Percentiles rank a stretch among this genome's conserved stretches.
Evolutionary conservation across 2,329 filamentous ascomycete genomes (phyloP).

Genomic region (Xylaria sp.): DNA sequence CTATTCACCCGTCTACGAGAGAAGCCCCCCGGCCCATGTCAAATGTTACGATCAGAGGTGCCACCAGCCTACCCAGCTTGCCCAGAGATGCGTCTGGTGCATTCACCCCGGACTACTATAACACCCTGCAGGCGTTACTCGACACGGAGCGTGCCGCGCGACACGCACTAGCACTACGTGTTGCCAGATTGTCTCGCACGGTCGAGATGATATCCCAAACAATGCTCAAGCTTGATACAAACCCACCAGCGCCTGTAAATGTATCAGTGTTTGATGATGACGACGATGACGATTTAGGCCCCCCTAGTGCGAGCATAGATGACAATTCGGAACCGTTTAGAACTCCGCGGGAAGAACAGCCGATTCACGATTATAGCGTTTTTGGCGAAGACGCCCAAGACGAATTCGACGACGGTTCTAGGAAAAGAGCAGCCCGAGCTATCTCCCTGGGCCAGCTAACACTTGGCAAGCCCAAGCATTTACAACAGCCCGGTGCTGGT

Average conservation of each 20-base stretch:
- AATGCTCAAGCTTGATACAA: slow-evolving; percentile 49
- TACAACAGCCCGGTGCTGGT: slow-evolving; percentile 36
- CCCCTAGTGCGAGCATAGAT: slow-evolving; percentile 43
- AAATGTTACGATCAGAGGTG: slow-evolving; percentile 60
- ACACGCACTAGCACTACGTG: slow-evolving; percentile 65
- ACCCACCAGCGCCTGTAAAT: slow-evolving; percentile 48
- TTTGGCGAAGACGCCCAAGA: slow-evolving; percentile 56
- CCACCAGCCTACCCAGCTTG: slow-evolving; percentile 57
- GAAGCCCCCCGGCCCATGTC: slow-evolving; percentile 54
- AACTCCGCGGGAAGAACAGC: slow-evolving; percentile 61
- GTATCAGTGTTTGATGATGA: slow-evolving; percentile 57
- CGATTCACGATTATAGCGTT: slow-evolving; percentile 52
- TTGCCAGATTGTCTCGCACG: slow-evolving; percentile 62
- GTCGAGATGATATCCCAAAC: slow-evolving; percentile 58
- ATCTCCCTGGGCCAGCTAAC: slow-evolving; percentile 72
- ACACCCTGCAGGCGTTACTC: slow-evolving; percentile 62
- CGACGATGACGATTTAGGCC: slow-evolving; percentile 53
- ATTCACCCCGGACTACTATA: slow-evolving; percentile 60
- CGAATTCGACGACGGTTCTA: slow-evolving; percentile 51
- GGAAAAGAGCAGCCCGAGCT: slow-evolving; percentile 68
- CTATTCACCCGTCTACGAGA: slow-evolving; percentile 46
- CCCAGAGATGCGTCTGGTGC: slow-evolving; percentile 48
- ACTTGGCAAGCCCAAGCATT: slow-evolving; percentile 52
- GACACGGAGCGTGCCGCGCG: slow-evolving; percentile 67
- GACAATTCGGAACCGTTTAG: slow-evolving; percentile 60